phyloP scores from a whole-genome alignment of 2,329 filamentous ascomycete species.

The Penicillium sp. region DNA sequence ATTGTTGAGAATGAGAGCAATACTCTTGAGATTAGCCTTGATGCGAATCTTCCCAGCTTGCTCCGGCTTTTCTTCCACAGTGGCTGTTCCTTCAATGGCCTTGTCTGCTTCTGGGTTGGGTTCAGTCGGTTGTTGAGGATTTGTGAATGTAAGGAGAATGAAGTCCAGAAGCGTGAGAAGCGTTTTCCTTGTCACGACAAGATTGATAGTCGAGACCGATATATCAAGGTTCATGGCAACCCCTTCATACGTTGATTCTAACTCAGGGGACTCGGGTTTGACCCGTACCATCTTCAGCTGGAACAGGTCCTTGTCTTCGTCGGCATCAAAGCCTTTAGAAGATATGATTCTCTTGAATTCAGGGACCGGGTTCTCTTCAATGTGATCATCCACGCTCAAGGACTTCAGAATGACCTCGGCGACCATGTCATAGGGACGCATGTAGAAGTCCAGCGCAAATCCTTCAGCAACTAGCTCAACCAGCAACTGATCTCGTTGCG shows the following conservation, averaged over 20 bases:
- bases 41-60: conserved; percentile 77
- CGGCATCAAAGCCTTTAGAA: conserved; percentile 69
- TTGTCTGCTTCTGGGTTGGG: conserved; percentile 30
- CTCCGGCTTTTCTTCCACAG: conserved; percentile 28
- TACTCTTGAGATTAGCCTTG: conserved; percentile 89
- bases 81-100: conserved; percentile 23
- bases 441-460: conserved; percentile 83
- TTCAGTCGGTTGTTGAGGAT: conserved; percentile 51
- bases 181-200: conserved; percentile 90
- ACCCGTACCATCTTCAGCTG: conserved; percentile 86
- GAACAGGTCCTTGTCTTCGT: conserved; percentile 76
- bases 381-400: conserved; percentile 88
- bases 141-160: conserved; percentile 85
- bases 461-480: conserved; percentile 88
- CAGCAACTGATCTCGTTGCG: conserved; percentile 73
- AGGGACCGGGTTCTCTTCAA: conserved; percentile 76
- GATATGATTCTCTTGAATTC: conserved; percentile 99
- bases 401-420: conserved; percentile 86
- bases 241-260: conserved; percentile 85
- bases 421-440: conserved; percentile 86
- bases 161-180: conserved; percentile 91
- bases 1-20: conserved; percentile 92
- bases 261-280: conserved; percentile 87
- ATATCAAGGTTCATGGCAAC: conserved; percentile 92
- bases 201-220: conserved; percentile 89